Base-by-base conservation (phyloP, 495 filamentous ascomycete species). In the Trichoderma gamsii region DNA sequence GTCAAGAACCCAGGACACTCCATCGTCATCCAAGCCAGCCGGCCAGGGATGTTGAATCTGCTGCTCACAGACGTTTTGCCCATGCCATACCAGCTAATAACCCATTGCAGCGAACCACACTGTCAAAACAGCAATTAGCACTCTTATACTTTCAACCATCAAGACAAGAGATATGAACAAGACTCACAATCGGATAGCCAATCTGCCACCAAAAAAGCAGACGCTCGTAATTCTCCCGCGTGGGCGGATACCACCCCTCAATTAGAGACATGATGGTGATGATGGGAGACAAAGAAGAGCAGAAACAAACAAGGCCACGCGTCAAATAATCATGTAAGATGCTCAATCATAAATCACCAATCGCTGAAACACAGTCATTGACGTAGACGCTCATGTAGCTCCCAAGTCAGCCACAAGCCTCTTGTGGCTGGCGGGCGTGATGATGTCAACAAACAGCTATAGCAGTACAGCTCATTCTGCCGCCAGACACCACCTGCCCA, bases 31-130 rank as follows among this genome's bases (percentile, higher is more conserved):
- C 95, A 99, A 66, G 84, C 92, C 38, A 90, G 79, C 70, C 90
- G 90, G 70, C 95, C 95, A n/a, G 92, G 92, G 35, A 98, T 74
- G 77, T 99, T 98, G 77, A 96, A 81, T 18, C 78, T 79, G 51
- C 87, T 92, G 5, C 76, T 69, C 12, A 83, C 78, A 12, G 92
- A 96, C n/a, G 92, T 95, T 78, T 98, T 98, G 71, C 95, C 95
- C 79, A 87, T 85, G 43, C 86, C 85, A 76, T 93, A 89, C 80
- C 83, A 91, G 41, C 84, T 78, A 11, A 79, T 69, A 25, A 86
- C 18, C 88, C 88, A 91, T 86, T 89, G 87, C 44, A 83, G 49
- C n/a, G 83, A 77, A 6, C 82, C 84, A 69, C 83, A 64, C 88
- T 90, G 66, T 5, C 41, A 23, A 23, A 49, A 2, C 15, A 63